phyloP scores from a whole-genome alignment of 192 early-diverging fungal species.

The Coemansia sp. region DNA sequence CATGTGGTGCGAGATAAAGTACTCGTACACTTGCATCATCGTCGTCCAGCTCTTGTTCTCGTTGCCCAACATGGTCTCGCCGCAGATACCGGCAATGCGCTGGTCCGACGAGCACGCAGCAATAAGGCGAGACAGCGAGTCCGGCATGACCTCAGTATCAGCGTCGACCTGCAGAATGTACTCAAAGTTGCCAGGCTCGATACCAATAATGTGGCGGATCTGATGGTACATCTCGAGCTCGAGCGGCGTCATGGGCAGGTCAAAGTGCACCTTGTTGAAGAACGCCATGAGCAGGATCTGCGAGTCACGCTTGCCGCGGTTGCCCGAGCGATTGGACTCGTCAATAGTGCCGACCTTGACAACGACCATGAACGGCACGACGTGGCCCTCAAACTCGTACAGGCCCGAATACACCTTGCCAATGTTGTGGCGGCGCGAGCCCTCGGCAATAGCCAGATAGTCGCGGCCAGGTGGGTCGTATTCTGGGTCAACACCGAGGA shows the following conservation, averaged over 20 bases:
- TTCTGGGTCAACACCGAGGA: constrained; percentile 82
- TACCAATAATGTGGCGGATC: constrained; percentile 95
- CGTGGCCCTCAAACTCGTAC: constrained; percentile 85
- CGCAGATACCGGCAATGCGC: constrained; percentile 85
- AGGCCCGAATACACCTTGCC: constrained; percentile 97
- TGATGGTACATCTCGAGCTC: constrained; percentile 97
- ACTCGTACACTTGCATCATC: constrained; percentile 97
- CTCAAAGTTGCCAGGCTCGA: constrained; percentile 76
- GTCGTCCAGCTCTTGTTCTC: constrained; percentile 90
- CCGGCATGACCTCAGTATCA: constrained; percentile 82
- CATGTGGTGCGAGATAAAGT: constrained; percentile 91
- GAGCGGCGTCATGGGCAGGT: constrained; percentile 87
- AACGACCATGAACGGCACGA: constrained; percentile 93
- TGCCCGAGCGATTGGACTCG: constrained; percentile 85
- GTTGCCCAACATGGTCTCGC: constrained; percentile 88
- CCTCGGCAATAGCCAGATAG: constrained; percentile 89
- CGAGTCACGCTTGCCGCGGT: constrained; percentile 98
- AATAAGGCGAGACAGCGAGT: constrained; percentile 89
- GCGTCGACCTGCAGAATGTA: constrained; percentile 80
- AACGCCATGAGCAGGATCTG: constrained; percentile 96
- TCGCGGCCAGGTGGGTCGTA: constrained; percentile 71
- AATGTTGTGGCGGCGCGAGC: constrained; percentile 89
- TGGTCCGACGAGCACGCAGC: constrained; percentile 75
- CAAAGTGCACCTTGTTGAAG: constrained; percentile 92
- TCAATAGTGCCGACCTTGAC: constrained; percentile 90